Evolutionary conservation across 192 early-diverging fungal species (phyloP).

Genomic region (Coemansia sp.): DNA sequence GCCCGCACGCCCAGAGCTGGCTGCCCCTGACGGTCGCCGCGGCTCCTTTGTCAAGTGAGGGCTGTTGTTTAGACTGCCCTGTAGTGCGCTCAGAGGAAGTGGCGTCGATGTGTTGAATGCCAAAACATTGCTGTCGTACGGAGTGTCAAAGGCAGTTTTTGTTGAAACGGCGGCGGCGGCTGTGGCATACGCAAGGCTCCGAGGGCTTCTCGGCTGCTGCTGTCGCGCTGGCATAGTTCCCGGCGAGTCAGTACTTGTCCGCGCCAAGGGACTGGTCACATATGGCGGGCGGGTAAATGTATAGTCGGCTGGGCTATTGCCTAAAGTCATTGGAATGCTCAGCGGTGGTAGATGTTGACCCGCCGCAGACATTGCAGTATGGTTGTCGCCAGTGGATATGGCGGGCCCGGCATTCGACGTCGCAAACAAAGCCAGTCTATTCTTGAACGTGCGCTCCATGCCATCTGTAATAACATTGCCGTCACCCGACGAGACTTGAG

Average conservation of each 20-base stretch:
- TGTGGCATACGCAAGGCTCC: background rate
- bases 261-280: background rate
- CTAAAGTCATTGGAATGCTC: background rate
- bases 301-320: background rate
- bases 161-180: background rate
- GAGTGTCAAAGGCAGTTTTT: background rate
- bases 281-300: background rate
- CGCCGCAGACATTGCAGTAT: background rate
- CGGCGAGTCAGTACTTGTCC: background rate
- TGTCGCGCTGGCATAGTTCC: background rate
- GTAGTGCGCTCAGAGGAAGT: constrained; percentile 19
- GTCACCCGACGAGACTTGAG: background rate
- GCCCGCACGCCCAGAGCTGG: constrained; percentile 13
- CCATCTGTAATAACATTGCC: background rate
- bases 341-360: background rate
- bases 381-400: background rate
- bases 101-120: constrained; percentile 3
- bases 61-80: constrained; percentile 14
- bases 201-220: background rate
- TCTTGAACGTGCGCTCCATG: background rate
- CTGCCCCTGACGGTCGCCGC: constrained; percentile 1
- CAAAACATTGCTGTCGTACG: constrained; percentile 1
- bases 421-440: background rate
- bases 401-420: background rate
- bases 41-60: constrained; percentile 15